A percentile compares a stretch with the other conserved stretches of the same genome.
phyloP scores from a whole-genome alignment of 2,329 filamentous ascomycete species.

The Nemania serpens region DNA sequence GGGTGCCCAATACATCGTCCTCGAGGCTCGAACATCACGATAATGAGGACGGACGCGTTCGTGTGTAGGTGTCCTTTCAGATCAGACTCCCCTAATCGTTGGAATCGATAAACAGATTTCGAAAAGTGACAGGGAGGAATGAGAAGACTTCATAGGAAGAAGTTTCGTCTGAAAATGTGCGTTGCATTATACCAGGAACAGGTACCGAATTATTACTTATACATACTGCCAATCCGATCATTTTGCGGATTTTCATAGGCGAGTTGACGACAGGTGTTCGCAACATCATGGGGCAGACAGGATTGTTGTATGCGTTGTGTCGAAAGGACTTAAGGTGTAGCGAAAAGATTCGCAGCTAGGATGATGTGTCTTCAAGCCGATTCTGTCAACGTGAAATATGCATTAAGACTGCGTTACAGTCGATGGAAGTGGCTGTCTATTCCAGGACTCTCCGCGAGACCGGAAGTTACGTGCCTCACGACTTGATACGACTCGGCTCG shows the following conservation, averaged over 20 bases:
- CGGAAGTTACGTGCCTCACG: constrained; percentile 32
- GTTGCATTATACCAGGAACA: constrained; percentile 22
- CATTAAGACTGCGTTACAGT: constrained; percentile 24
- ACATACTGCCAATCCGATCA: constrained; percentile 26
- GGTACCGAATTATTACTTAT: constrained; percentile 27
- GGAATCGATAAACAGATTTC: constrained; percentile 14
- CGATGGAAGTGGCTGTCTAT: constrained; percentile 24
- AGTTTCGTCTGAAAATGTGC: constrained; percentile 10
- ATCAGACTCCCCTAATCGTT: constrained; percentile 19
- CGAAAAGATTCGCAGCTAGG: constrained; percentile 7
- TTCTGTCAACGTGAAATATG: constrained; percentile 6
- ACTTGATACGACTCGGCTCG: constrained; percentile 25
- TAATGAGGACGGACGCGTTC: constrained; percentile 13
- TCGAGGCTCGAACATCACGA: constrained; percentile 10
- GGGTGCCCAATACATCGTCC: constrained; percentile 8
- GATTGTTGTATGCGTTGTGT: constrained; percentile 12
- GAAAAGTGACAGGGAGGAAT: constrained; percentile 15
- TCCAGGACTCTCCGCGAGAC: constrained; percentile 35
- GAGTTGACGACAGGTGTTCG: constrained; percentile 3
- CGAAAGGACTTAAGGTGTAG: constrained; percentile 1
- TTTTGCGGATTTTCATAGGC: constrained; percentile 14
- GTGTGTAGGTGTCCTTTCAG: constrained; percentile 13
- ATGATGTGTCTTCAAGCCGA: not conserved
- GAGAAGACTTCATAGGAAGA: constrained; percentile 9
- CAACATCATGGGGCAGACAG: constrained; percentile 1